Percentiles rank a stretch among this genome's conserved stretches.
phyloP scores from a whole-genome alignment of 2,329 filamentous ascomycete genomes.

The Simplicillium sp. region DNA sequence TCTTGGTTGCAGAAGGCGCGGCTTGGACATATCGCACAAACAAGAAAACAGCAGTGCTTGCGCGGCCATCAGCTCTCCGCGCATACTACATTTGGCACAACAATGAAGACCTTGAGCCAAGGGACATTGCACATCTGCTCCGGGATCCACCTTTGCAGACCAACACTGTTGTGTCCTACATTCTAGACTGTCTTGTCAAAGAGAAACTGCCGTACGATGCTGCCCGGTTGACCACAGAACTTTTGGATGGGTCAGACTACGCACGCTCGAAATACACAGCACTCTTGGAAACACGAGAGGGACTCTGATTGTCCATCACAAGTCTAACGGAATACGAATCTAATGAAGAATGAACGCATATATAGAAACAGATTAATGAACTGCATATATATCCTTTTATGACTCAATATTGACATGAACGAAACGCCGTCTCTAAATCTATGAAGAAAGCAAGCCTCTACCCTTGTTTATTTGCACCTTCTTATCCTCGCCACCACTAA shows the following conservation, averaged over 20 bases:
- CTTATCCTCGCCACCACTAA: conserved; percentile 89
- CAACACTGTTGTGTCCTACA: conserved; percentile 47
- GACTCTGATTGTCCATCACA: too few relatives aligned
- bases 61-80: conserved; percentile 30
- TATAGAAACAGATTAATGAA: neutral
- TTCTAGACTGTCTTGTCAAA: conserved; percentile 42
- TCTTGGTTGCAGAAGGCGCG: conserved; percentile 32
- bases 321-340: too few relatives aligned
- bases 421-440: conserved; percentile 6
- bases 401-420: neutral
- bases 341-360: neutral
- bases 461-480: conserved; percentile 83
- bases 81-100: conserved; percentile 57
- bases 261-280: conserved; percentile 13
- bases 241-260: conserved; percentile 26
- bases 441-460: conserved; percentile 36
- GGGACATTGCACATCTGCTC: conserved; percentile 43
- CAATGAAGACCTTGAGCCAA: conserved; percentile 36
- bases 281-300: conserved; percentile 15
- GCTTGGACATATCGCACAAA: conserved; percentile 23
- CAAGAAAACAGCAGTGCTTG: conserved; percentile 10
- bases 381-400: neutral
- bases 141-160: conserved; percentile 49
- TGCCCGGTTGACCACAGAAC: conserved; percentile 31
- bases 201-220: conserved; percentile 42